A percentile compares a stretch with the other conserved stretches of the same genome.
Evolutionary conservation across 345 rosid species (phyloP).

Genomic region (Erysimum cheiranthoides): DNA sequence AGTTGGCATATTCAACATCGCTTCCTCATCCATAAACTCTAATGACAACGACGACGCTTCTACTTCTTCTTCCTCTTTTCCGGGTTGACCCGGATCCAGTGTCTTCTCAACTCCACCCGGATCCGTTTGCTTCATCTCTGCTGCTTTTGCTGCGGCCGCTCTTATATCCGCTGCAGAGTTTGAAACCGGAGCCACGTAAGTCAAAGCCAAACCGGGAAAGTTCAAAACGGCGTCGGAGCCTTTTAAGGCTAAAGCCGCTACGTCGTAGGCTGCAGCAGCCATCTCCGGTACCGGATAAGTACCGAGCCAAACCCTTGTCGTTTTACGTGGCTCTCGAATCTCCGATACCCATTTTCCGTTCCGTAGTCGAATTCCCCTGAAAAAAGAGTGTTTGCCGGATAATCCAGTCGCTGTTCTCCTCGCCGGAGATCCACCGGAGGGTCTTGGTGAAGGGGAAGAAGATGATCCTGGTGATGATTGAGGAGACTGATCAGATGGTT

Average conservation of each 20-base stretch:
- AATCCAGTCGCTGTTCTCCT: slow-evolving; percentile 24
- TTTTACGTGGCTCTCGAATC: slow-evolving; percentile 77
- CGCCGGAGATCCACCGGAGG: slow-evolving; percentile 31
- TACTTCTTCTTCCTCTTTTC: slow-evolving; percentile 22
- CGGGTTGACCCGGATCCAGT: slow-evolving; percentile 39
- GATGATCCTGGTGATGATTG: slow-evolving; percentile 35
- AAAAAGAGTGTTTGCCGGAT: slow-evolving; percentile 53
- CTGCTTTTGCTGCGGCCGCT: slow-evolving; percentile 67
- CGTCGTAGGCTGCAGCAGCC: slow-evolving; percentile 86
- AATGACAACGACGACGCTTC: slow-evolving; percentile 27
- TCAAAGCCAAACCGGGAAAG: slow-evolving; percentile 55
- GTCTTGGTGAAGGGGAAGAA: slow-evolving; percentile 35
- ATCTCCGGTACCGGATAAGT: slow-evolving; percentile 74
- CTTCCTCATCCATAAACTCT: slow-evolving; percentile 65
- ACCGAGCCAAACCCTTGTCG: slow-evolving; percentile 76
- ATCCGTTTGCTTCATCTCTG: slow-evolving; percentile 45
- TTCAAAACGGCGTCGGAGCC: slow-evolving; percentile 63
- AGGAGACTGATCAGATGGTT: slow-evolving; percentile 29
- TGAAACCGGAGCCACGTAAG: slow-evolving; percentile 59
- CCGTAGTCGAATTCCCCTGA: slow-evolving; percentile 66
- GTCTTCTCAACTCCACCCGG: slow-evolving; percentile 14
- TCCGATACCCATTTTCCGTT: slow-evolving; percentile 88
- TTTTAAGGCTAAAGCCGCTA: slow-evolving; percentile 74
- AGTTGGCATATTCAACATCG: slow-evolving; percentile 61
- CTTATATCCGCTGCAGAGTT: slow-evolving; percentile 60